phyloP scores from a whole-genome alignment of 2,329 filamentous ascomycete species.

The Exophiala mesophila region DNA sequence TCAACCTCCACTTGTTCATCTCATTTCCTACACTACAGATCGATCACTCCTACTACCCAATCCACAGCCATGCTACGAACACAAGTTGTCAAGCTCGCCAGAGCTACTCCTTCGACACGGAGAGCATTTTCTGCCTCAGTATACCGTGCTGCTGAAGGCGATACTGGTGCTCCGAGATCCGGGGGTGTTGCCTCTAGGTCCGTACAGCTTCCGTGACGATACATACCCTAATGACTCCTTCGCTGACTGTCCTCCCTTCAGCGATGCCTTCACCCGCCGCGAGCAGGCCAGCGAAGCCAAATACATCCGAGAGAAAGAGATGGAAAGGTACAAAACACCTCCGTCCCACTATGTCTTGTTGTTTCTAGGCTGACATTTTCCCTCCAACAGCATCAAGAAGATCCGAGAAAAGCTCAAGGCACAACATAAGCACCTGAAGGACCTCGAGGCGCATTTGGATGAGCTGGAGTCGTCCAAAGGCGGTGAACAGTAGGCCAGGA shows the following conservation, averaged over 20 bases:
- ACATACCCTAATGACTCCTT: too few species aligned
- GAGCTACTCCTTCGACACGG: conserved; percentile 48
- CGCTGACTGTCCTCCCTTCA: conserved; percentile 34
- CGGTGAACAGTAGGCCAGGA: conserved; percentile 48
- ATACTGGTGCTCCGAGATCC: conserved; percentile 52
- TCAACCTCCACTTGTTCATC: too few species aligned
- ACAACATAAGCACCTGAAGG: conserved; percentile 77
- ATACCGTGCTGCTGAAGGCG: conserved; percentile 63
- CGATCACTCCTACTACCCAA: conserved; percentile 3
- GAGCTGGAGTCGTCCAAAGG: conserved; percentile 69
- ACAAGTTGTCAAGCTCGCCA: conserved; percentile 53
- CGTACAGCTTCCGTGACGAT: too few species aligned
- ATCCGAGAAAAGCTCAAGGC: conserved; percentile 65
- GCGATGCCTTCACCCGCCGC: conserved; percentile 88
- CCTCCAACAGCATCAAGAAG: conserved; percentile 54
- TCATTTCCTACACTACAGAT: too few species aligned
- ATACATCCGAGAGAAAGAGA: conserved; percentile 81
- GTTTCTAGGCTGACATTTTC: background rate
- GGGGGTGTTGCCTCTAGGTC: conserved; percentile 37
- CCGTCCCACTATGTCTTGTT: background rate
- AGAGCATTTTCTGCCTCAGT: conserved; percentile 59
- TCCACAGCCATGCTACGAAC: conserved; percentile 62
- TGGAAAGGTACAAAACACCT: conserved; percentile 61
- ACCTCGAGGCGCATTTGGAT: conserved; percentile 84
- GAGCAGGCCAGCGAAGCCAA: conserved; percentile 82